Percentiles rank a stretch among this genome's conserved stretches.
Conservation (phyloP, 208 protist species). For the Leishmania tropica region DNA sequence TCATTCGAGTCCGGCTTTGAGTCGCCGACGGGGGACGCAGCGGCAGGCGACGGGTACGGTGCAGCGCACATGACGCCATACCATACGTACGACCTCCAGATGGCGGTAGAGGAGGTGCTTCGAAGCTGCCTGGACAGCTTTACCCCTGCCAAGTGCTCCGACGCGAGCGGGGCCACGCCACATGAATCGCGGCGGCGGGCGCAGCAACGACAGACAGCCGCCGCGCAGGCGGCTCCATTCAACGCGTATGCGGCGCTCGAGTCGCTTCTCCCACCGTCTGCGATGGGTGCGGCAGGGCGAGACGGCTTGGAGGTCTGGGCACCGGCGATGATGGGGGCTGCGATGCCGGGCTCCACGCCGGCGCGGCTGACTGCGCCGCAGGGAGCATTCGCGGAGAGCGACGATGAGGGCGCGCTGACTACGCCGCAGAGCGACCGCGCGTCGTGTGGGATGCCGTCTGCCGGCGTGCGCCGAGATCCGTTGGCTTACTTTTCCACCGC, state of each 20-base stretch:
- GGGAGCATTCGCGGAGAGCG: conserved; percentile 45
- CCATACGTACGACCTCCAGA: conserved; percentile 24
- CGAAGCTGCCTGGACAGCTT: conserved; percentile 30
- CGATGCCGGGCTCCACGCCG: conserved; percentile 12
- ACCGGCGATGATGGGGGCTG: conserved; percentile 5
- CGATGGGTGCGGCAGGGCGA: background rate
- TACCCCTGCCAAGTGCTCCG: conserved; percentile 20
- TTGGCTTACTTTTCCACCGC: conserved; percentile 30
- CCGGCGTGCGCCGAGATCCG: conserved; percentile 23
- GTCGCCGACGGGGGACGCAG: conserved; percentile 14
- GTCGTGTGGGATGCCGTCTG: background rate
- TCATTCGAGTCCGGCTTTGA: conserved; percentile 32
- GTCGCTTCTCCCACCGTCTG: conserved; percentile 10
- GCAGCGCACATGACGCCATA: background rate
- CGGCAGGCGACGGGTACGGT: background rate
- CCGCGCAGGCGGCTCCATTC: background rate
- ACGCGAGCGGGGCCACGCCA: conserved; percentile 7
- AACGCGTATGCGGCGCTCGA: conserved; percentile 14
- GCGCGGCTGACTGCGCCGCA: conserved; percentile 22
- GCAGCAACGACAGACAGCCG: conserved; percentile 2
- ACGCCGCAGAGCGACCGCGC: conserved; percentile 15
- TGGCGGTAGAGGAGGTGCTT: conserved; percentile 40
- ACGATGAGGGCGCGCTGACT: conserved; percentile 32
- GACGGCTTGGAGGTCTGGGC: conserved; percentile 6
- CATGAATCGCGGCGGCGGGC: conserved; percentile 1